Evolutionary conservation across 139 green algal genomes (phyloP).

Genomic region (Ulvella scutata): DNA sequence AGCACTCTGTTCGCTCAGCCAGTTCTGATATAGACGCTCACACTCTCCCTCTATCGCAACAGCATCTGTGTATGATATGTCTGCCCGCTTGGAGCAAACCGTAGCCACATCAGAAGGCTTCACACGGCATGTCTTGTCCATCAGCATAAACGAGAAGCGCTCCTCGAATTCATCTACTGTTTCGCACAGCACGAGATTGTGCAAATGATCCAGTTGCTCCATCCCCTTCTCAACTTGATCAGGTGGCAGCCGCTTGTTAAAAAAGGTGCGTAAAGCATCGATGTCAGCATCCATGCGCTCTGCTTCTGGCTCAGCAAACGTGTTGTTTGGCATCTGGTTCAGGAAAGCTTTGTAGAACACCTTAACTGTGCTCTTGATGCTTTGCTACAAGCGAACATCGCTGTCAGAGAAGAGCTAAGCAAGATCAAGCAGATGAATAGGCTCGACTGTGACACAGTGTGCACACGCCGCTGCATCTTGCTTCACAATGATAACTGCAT

Average conservation of each 20-base stretch:
- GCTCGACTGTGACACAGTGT: neutral
- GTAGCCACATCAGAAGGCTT: neutral
- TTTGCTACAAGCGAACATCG: neutral
- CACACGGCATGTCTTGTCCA: neutral
- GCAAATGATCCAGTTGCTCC: neutral
- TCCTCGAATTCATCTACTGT: neutral
- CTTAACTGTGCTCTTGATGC: neutral
- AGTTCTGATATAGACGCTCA: neutral
- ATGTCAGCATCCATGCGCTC: neutral
- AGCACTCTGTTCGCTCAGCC: neutral
- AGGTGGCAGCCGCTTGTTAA: neutral
- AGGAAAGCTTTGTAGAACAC: constrained; percentile 1
- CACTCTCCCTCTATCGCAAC: neutral
- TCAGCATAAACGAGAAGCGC: constrained; percentile 2
- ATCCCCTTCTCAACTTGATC: neutral
- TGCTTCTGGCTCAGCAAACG: neutral
- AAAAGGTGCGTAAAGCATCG: neutral
- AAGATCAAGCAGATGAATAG: neutral
- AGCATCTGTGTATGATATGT: neutral
- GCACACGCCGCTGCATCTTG: neutral
- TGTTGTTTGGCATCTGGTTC: neutral
- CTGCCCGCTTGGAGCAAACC: neutral
- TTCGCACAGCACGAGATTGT: neutral
- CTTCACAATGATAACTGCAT: too few species aligned
- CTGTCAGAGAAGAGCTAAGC: neutral